Evolutionary conservation across 495 filamentous ascomycete species (phyloP), one percentile per base, ranked within the genome.

Genomic region (Pseudotulostoma volvatum): DNA sequence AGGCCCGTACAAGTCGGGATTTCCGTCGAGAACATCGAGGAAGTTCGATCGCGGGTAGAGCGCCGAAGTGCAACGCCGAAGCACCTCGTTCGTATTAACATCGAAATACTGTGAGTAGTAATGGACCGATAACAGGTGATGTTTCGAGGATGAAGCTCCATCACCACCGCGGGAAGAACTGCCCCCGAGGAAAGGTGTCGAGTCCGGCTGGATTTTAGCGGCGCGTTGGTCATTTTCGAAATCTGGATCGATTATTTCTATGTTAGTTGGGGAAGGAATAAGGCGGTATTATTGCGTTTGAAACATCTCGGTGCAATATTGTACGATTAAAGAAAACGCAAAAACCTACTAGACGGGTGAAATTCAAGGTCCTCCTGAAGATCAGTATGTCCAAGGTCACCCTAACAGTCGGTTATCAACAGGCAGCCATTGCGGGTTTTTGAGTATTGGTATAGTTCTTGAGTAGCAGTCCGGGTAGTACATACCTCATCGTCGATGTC

Each of bases 91-190:
- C 30, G 90, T 96, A 57, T 96, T 87, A 39, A 97, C 87, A 49
- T 96, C 90, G 60, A 97, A 97, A 68, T 81, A 95, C 63, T 88
- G 92, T 39, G 86, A 76, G 66, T 97, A 97, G 68, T 93, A 97
- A 40, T 77, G 74, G 30, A 96, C 57, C 34, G 73, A 77, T 90
- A 90, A 97, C 46, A 95, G 81, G 65, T 73, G 84, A 44, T 81
- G 81, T 64, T 94, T 96, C 37, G 74, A 70, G 7, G 71, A 68
- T 20, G 58, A 56, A 34, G 63, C 63, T 34, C 58, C 56, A 45
- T 63, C 60, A 39, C 60, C 61, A 42, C 53, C 53, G 37, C 59
- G 55, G 18, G 59, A 61, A 33, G 61, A 52, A 37, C 73, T 70
- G 20, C 70, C 75, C 35, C 79, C 77, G 15, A 78, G 70, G 28